Conservation (phyloP, 2,329 filamentous ascomycete genomes). For the Aureobasidium lini region DNA sequence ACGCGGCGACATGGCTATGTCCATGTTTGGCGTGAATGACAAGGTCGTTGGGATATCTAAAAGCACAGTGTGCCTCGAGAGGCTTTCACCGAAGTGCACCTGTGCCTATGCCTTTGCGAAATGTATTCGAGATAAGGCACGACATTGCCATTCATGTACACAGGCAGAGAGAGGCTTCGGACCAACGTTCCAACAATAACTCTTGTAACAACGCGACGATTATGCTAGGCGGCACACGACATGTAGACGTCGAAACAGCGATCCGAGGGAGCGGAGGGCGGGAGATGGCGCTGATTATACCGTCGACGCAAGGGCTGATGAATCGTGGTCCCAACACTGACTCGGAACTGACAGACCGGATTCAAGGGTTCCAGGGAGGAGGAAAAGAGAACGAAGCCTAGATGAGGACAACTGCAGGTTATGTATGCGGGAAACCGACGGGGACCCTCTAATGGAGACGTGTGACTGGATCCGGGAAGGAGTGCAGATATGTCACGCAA, state of each 20-base stretch:
- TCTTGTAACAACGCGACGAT: constrained; percentile 10
- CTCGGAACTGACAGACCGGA: constrained; percentile 4
- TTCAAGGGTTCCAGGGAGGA: background rate
- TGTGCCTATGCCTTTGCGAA: constrained; percentile 30
- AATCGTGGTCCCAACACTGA: background rate
- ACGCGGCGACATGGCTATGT: constrained; percentile 10
- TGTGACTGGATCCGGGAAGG: constrained; percentile 9
- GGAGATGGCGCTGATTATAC: background rate
- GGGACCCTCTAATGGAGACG: background rate
- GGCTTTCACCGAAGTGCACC: constrained; percentile 24
- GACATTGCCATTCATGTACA: constrained; percentile 13
- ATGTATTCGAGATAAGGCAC: constrained; percentile 12
- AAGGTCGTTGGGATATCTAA: background rate
- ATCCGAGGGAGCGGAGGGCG: background rate
- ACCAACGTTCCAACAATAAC: constrained; percentile 12
- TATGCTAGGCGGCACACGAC: constrained; percentile 12
- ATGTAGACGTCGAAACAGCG: constrained; percentile 19
- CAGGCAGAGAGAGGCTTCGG: background rate
- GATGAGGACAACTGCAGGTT: constrained; percentile 12
- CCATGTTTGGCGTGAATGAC: background rate
- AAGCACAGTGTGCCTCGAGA: constrained; percentile 12
- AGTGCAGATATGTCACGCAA: constrained; percentile 13
- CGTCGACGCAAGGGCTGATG: constrained; percentile 7
- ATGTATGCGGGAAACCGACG: constrained; percentile 10
- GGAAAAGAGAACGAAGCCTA: background rate